phyloP scores from a whole-genome alignment of 2,329 filamentous ascomycete species.

The Alternaria hordeiaustralica region DNA sequence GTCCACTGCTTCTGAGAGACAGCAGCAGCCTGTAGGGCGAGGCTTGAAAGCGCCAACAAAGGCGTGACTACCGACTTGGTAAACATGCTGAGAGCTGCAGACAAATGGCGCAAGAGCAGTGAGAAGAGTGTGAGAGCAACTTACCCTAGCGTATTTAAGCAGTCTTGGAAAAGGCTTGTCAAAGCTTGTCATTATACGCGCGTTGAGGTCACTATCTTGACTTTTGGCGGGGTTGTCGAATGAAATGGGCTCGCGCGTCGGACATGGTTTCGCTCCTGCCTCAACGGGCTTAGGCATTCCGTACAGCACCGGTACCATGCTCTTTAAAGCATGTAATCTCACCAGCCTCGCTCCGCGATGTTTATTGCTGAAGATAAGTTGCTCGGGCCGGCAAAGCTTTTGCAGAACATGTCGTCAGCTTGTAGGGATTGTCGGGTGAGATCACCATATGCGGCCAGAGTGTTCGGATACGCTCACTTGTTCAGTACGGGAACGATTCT shows the following conservation, averaged over 20 bases:
- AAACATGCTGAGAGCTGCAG: constrained; percentile 14
- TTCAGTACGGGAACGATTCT: background rate
- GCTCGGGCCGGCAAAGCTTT: background rate
- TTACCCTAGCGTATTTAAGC: constrained; percentile 24
- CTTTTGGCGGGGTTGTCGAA: constrained; percentile 3
- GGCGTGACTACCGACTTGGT: constrained; percentile 15
- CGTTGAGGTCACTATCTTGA: constrained; percentile 18
- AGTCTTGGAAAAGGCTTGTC: constrained; percentile 16
- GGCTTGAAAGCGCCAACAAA: constrained; percentile 19
- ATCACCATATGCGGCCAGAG: background rate
- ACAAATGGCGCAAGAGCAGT: background rate
- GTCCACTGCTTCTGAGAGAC: constrained; percentile 28
- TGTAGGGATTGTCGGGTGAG: background rate
- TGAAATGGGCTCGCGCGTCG: background rate
- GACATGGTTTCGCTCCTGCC: constrained; percentile 20
- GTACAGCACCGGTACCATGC: background rate
- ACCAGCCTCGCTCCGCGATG: background rate
- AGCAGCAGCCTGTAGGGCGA: constrained; percentile 21
- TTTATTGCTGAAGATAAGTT: background rate
- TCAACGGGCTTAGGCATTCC: constrained; percentile 12
- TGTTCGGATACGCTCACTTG: background rate
- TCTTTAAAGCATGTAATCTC: background rate
- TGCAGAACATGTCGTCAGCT: background rate
- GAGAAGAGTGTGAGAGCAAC: background rate
- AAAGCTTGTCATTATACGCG: constrained; percentile 17